phyloP scores from a whole-genome alignment of 2,329 filamentous ascomycete genomes.

The Colletotrichum tamarilloi region DNA sequence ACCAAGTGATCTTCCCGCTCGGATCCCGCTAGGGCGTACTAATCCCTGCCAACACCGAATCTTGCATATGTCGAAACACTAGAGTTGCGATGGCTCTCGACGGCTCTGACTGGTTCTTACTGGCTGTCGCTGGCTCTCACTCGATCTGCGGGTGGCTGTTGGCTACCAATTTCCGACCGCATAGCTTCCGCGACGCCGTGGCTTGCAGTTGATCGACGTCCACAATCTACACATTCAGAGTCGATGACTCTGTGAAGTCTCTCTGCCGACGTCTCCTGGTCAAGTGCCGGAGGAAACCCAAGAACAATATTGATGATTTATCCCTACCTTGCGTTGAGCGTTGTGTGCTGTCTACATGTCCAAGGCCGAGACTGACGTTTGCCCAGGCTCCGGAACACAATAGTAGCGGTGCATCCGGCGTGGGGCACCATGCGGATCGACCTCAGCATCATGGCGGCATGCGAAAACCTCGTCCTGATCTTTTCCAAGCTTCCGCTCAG shows the following conservation, averaged over 20 bases:
- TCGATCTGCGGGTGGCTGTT: not conserved
- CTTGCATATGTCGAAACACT: constrained; percentile 35
- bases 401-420: constrained; percentile 1
- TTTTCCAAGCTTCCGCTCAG: not conserved
- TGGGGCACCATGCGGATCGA: constrained; percentile 2
- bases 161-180: constrained; percentile 1
- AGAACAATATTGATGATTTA: not conserved
- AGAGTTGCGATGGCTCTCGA: constrained; percentile 32
- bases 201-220: constrained; percentile 32
- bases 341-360: not conserved
- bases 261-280: not conserved
- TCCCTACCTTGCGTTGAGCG: not conserved
- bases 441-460: constrained; percentile 9
- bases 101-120: constrained; percentile 13
- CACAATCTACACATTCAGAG: not conserved
- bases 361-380: constrained; percentile 4
- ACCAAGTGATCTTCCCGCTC: constrained; percentile 30
- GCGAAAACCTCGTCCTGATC: not conserved
- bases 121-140: not conserved
- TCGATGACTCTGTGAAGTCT: constrained; percentile 13
- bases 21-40: constrained; percentile 29
- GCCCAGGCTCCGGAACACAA: not conserved
- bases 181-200: constrained; percentile 10
- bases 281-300: not conserved
- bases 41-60: constrained; percentile 35